Base-by-base conservation (phyloP, 2,329 filamentous ascomycete genomes). In the Metarhizium album region DNA sequence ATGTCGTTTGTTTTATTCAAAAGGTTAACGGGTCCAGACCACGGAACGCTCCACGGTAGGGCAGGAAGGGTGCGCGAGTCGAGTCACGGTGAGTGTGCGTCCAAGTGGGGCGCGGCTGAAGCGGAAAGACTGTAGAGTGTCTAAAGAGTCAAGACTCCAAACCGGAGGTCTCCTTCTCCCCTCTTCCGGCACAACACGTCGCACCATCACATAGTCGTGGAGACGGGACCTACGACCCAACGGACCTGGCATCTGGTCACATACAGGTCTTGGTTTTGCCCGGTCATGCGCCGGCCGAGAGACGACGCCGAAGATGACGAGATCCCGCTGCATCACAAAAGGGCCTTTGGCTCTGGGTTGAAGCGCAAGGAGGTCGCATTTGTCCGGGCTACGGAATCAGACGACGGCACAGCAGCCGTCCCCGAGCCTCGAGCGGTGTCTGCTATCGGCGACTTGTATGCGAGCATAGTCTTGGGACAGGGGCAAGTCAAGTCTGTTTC, bases 391-490 rank as follows among this genome's bases (percentile, higher is more conserved):
- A 68, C 72, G 23, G 68, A 70, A 24, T 64, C 65, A 2, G 64
- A 68, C 11, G 62, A 58, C 8, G 58, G 63, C 2, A 62, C 60
- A 14, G 54, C 56, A 1, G 42, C 64, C 8, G 52, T 58, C 14
- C 63, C 63, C 11, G 27, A 54, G 58, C 23, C 31, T 11, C 27
- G 11, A 7, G 57, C 62, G 16, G 57, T 53, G 6, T 50, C 56
- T 3, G 66, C 67, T 6, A 63, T 79, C 33, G 74, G 79, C 1
- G 80, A 87, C 51, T 67, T 80, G 45, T 88, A 89, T 58, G 74
- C 87, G 24, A 79, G 75, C 53, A 74, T 88, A 52, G 84, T 88
- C 20, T 68, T 86, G n/a, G 71, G 73, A 1, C 71, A 72, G 37
- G 57, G 54, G 16, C 49, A 56, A 24, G 16, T 52, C 29, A 22